Percentiles rank a stretch among this genome's conserved stretches.
Evolutionary conservation across 140 eudicot species (phyloP).

Genomic region (Flaveria floridana): DNA sequence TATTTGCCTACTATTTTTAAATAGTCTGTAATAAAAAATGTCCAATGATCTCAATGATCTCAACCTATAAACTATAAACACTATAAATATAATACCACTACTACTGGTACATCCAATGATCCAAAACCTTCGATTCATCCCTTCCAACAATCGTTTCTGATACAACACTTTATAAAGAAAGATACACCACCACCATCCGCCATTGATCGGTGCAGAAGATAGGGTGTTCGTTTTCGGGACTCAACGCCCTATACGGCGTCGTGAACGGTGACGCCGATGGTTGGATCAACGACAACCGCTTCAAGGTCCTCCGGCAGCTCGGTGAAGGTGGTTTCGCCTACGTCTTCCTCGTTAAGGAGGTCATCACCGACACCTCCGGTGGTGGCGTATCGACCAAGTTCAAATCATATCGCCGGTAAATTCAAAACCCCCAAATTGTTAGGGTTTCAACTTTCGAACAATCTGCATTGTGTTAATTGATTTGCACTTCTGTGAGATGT

Average conservation of each 20-base stretch:
- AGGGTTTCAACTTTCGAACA: neutral
- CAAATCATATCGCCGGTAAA: constrained; percentile 71
- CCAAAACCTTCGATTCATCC: no score
- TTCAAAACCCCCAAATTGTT: neutral
- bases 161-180: no score
- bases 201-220: constrained; percentile 10
- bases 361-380: constrained; percentile 31
- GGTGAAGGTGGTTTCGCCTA: constrained; percentile 93
- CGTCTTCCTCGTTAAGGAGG: constrained; percentile 78
- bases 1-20: no score
- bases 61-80: no score
- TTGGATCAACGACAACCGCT: constrained; percentile 89
- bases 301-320: constrained; percentile 70
- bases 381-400: constrained; percentile 57
- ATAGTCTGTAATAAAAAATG: no score
- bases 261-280: constrained; percentile 76
- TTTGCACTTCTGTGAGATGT: constrained; percentile 8
- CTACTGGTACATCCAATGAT: no score
- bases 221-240: constrained; percentile 95
- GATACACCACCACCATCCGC: neutral
- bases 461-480: constrained; percentile 6
- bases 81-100: no score
- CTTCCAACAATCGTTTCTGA: no score
- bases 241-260: constrained; percentile 83
- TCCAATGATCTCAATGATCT: no score